Evolutionary conservation across 306 rosid genomes (phyloP).

Genomic region (Dalbergia cultrata): DNA sequence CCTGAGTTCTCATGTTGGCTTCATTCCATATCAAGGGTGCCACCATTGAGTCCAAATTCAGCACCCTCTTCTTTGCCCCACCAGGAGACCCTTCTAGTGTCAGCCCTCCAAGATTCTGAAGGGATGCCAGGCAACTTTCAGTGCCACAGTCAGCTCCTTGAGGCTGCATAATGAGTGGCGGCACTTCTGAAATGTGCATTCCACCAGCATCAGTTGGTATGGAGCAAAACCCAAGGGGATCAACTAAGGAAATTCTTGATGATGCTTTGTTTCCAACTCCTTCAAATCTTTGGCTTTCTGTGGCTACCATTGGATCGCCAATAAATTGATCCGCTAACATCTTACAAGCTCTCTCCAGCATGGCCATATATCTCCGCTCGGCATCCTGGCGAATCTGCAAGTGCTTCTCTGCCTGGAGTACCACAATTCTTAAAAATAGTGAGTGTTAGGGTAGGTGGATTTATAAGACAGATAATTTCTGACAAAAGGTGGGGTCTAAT

Average conservation of each 20-base stretch:
- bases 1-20: slow-evolving; percentile 74
- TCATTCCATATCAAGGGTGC: slow-evolving; percentile 75
- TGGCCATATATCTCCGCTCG: slow-evolving; percentile 81
- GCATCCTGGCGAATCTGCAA: slow-evolving; percentile 96
- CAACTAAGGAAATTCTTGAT: slow-evolving; percentile 57
- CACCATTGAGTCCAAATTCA: slow-evolving; percentile 64
- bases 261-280: slow-evolving; percentile 61
- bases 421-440: slow-evolving; percentile 45
- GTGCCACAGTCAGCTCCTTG: slow-evolving; percentile 84
- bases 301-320: slow-evolving; percentile 61
- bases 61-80: slow-evolving; percentile 64
- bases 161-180: slow-evolving; percentile 56
- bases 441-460: slow-evolving; percentile 33
- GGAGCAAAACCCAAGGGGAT: slow-evolving; percentile 66
- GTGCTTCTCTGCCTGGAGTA: slow-evolving; percentile 94
- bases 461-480: background rate
- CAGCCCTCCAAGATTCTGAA: slow-evolving; percentile 76
- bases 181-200: slow-evolving; percentile 62
- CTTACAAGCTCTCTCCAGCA: slow-evolving; percentile 97
- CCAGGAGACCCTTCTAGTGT: slow-evolving; percentile 75
- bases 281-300: slow-evolving; percentile 65
- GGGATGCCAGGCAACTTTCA: slow-evolving; percentile 92
- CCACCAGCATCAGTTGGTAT: slow-evolving; percentile 58
- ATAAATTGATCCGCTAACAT: slow-evolving; percentile 93
- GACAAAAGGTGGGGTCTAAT: too few species aligned